phyloP scores from a whole-genome alignment of 176 grass and related monocot species.

The Aechmea fasciata region DNA sequence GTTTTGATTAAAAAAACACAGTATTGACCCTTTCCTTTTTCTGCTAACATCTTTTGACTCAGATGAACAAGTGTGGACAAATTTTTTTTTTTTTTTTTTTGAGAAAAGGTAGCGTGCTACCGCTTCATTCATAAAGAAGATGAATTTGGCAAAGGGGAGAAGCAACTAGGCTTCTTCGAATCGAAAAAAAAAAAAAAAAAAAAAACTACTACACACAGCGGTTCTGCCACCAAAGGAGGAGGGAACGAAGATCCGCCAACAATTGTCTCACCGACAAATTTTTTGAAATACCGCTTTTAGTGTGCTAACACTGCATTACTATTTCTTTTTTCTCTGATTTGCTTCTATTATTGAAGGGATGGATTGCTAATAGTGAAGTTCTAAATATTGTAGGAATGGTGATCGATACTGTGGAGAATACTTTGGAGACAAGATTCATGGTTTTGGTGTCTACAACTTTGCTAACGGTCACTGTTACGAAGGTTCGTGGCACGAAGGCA shows the following conservation, averaged over 20 bases:
- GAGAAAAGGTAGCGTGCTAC: too few species aligned
- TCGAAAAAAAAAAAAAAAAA: too few species aligned
- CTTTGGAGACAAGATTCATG: constrained; percentile 79
- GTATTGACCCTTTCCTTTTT: not conserved
- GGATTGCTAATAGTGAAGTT: not conserved
- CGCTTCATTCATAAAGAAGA: too few species aligned
- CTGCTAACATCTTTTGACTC: not conserved
- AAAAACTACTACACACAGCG: too few species aligned
- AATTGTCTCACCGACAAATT: too few species aligned
- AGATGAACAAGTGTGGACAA: not conserved
- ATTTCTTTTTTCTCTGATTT: too few species aligned
- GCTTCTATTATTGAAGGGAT: not conserved
- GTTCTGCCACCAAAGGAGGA: too few species aligned
- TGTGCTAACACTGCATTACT: too few species aligned
- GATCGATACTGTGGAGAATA: constrained; percentile 63
- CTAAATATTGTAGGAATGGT: constrained; percentile 43
- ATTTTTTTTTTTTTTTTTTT: not conserved
- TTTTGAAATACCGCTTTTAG: not conserved
- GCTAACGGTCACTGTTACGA: constrained; percentile 75
- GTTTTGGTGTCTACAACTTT: constrained; percentile 70
- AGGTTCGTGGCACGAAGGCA: constrained; percentile 77
- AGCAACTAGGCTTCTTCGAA: too few species aligned
- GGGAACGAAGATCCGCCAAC: too few species aligned
- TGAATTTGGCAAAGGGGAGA: too few species aligned
- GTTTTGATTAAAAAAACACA: not conserved